Evolutionary conservation across 148 eudicot species (phyloP), one percentile per base, ranked within the genome.

Genomic region (Rhododendron vialii): DNA sequence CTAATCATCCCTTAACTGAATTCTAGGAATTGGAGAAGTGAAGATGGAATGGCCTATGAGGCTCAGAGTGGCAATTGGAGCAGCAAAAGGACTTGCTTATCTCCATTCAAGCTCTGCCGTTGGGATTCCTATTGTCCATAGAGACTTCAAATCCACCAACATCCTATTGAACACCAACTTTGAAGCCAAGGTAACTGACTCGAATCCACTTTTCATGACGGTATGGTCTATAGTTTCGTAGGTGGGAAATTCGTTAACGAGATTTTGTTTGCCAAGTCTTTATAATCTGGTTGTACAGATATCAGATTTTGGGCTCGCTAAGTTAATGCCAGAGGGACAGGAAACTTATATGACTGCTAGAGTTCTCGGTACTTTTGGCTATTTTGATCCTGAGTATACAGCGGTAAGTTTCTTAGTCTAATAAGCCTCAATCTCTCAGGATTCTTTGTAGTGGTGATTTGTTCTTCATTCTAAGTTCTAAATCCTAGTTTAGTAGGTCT

Each of bases 141-240:
- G 99, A 89, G 99, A 97, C 92, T 94, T 97, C 89, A 97, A 97
- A 91, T 95, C 99, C n/a, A 95, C 98, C 90, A 97, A 97, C 87
- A 93, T 97, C 50, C 95, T 95, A 79, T 86, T 97, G 83, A 87
- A 88, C 88, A 86, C 83, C 87, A 94, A 95, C 86, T 95, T 91
- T 80, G 98, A 95, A 86, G 98, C 98, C 13, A 95, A 95, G 98
- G 98, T 94, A 92, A 83, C 26, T 17, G 20, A 84, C 78, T 71
- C 36, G 3, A 33, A 82, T 65, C 73, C 73, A 51, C n/a, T 47
- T 36, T 78, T 57, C 57, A 55, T 82, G 55, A 33, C 3, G 30
- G 7, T 26, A 30, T 3, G 41, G 2, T 55, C 61, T 55, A 17
- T 55, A 55, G 61, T 30, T 51, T 53, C 18, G 0, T 22, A 50